Evolutionary conservation across 106 monocot species (phyloP), one percentile per base, ranked within the genome.

Genomic region (Apostasia ramifera): DNA sequence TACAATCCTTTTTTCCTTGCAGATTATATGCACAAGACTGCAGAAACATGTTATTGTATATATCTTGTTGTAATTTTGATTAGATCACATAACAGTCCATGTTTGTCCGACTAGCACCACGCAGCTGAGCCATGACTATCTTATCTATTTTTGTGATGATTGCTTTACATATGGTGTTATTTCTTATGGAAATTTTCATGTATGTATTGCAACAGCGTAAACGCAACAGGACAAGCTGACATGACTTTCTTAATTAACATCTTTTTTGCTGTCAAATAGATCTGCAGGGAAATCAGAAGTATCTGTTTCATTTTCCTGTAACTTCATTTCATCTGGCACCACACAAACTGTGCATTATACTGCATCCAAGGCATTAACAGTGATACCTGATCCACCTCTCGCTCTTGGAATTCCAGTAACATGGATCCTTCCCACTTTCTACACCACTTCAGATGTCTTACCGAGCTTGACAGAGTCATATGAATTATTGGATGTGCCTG

Each of bases 381-480:
- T 98, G 39, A 77, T 92, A 48, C 47, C 92, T 55, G 83, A 85
- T 63, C 87, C 85, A 54, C 92, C 97, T 59, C 79, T 98, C 39
- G 86, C 85, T 67, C 89, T 93, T 73, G 97, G 92, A 40, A 70
- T 90, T 53, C 86, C 85, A 58, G 70, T 81, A 73, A 98, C 97
- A 44, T 98, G 92, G 97, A 41, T 98, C 48, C 80, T 98, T 6
- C 97, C 97, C 55, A 92, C 97, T 40, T 98, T 81, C 70, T 98
- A 93, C 71, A 90, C 79, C 4, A 83, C 85, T 44, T 85, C 83
- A 55, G 73, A 87, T 65, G 66, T 87, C 66, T 69, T 98, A 61
- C 97, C 97, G 61, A 72, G 55, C 10, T 75, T 65, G 40, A 71
- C 69, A 46, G 70, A 75, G 11, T 67, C 75, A 15, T 48, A 67